phyloP scores from a whole-genome alignment of 192 early-diverging fungal species.

The Pecoramyces ruminantium region DNA sequence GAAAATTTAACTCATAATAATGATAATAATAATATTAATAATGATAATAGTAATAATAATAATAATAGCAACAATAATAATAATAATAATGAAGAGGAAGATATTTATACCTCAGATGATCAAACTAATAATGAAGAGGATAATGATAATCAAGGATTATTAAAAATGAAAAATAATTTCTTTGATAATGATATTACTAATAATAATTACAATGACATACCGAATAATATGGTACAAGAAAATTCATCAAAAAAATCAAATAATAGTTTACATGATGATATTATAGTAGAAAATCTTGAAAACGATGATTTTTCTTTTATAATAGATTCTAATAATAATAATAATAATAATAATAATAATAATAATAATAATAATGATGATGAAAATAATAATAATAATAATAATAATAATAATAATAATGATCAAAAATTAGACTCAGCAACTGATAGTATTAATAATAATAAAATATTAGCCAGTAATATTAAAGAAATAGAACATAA shows the following conservation, averaged over 20 bases:
- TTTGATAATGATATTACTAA: not conserved
- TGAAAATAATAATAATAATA: no score
- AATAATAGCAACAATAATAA: no score
- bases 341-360: not conserved
- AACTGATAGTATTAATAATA: not conserved
- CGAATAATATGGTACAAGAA: no score
- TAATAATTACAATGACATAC: no score
- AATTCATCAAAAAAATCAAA: not conserved
- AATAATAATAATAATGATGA: no score
- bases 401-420: not conserved
- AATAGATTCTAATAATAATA: not conserved
- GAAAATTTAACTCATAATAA: not conserved
- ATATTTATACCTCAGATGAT: not conserved
- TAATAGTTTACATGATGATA: not conserved
- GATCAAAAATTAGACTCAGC: not conserved
- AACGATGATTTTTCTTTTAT: not conserved
- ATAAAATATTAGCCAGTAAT: not conserved
- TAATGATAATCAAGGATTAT: not conserved
- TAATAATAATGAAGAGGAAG: no score
- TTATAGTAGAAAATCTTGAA: not conserved
- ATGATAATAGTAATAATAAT: no score
- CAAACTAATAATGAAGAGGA: not conserved
- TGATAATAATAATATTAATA: not conserved
- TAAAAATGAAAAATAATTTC: not conserved
- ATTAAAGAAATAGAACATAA: not conserved